Base-by-base conservation (phyloP, 192 early-diverging fungal species). In the Entophlyctis luteolus region DNA sequence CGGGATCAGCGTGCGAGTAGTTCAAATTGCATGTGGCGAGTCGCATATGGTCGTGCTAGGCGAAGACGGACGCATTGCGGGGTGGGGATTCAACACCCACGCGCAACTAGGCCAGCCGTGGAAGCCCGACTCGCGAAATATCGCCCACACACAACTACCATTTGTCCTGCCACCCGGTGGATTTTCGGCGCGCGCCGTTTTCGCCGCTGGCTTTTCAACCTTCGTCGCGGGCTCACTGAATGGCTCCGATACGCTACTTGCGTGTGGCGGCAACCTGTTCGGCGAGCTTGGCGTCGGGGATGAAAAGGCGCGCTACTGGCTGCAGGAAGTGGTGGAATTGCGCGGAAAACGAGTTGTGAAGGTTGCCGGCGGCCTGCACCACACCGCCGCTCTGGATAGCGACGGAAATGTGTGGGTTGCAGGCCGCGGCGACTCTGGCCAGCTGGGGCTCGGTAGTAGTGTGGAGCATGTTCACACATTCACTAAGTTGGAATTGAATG, bases 231-330 rank as follows among this genome's bases (percentile, higher is more conserved):
- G 63, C 4, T 28, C 1, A 16, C 6, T 14, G 3, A n/a, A 36
- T n/a, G 38, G 37, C 1, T 12, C 28, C 2, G 28, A 14, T 8
- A 2, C 53, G 18, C 31, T 73, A 1, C 60, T 59, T 59, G 65
- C 55, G 22, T 69, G 65, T 14, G 71, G 71, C 12, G 65, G 57
- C 28, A 73, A 73, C 35, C 4, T 37, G 4, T 73, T 33, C 22
- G 71, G 71, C 3, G 71, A 73, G 59, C 32, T 73, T 10, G 71
- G 71, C 1, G 2, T 73, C 1, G 71, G 65, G 25, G 18, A 58
- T 27, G 31, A 36, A 31, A 31, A 2, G 2, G 4, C 54, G 25
- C 16, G 33, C 2, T 68, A 57, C 38, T 32, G 50, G 20, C 27
- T 58, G 39, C 2, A 25, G 10, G 32, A 65, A 23, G 52, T 55